Base-by-base conservation (phyloP, 2,329 filamentous ascomycete genomes). In the Diaporthe humulicola region DNA sequence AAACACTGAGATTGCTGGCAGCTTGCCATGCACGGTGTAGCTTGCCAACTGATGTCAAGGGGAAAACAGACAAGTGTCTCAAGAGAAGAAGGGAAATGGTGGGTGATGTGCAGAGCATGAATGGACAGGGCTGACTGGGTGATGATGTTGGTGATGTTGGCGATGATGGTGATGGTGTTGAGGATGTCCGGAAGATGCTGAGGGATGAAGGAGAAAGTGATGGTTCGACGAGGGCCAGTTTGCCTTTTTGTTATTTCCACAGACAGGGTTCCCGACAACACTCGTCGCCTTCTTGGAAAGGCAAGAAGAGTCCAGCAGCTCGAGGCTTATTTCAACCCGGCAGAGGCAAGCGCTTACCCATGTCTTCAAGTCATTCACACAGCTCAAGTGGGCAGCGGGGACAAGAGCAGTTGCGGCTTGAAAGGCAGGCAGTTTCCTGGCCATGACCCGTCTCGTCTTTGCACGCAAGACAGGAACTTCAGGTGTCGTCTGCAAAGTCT, bases 41-140 rank as follows among this genome's bases (percentile, higher is more conserved):
- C 40, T 40, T 22, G 36, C 57, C 57, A 40, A 60, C 57, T 60
- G 57, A 60, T 60, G 57, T 60, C 57, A 40, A 60, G 54, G 28
- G 19, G 33, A 25, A 25, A 40, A 25, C 22, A 60, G 12, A 60
- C 57, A 60, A 60, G 57, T 60, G 22, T 60, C 36, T 60, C 36
- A 60, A 28, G 57, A 60, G 33, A 8, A 30, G 57, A 19, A 42
- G 0, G 57, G 36, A 40, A 60, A 25, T 60, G 12, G 36, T 60
- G 57, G n/a, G 36, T 40, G 22, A 25, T 57, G n/a, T 42, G 57
- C 36, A 60, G 57, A 60, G 12, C 22, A 40, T 40, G 36, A 10
- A 57, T 50, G 22, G 25, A 50, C 3, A 56, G 52, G 52, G 25
- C 25, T 56, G 52, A 56, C 52, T 56, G 30, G 28, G 25, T 56